Evolutionary conservation across 345 rosid species (phyloP).

Genomic region (Lumnitzera racemosa): DNA sequence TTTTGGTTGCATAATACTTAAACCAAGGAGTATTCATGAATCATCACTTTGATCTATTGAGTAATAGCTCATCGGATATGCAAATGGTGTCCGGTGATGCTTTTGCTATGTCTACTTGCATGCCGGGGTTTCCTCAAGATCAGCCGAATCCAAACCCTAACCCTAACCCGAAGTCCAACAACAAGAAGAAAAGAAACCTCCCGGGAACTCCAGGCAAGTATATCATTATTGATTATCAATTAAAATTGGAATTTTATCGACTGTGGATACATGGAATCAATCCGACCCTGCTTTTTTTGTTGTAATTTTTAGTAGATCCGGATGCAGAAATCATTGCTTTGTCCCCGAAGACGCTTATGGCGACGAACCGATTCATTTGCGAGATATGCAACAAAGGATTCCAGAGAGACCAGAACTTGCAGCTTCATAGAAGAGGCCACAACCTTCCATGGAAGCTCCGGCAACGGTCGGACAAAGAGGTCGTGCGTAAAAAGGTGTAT

Average conservation of each 20-base stretch:
- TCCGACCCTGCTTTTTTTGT: too few relatives aligned
- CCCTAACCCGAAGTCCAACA: conserved; percentile 51
- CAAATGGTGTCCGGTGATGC: conserved; percentile 48
- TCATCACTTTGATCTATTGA: too few relatives aligned
- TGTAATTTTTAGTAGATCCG: conserved; percentile 43
- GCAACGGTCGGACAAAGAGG: not conserved
- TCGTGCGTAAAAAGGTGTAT: not conserved
- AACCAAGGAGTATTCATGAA: too few relatives aligned
- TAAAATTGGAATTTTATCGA: too few relatives aligned
- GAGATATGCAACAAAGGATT: conserved; percentile 29
- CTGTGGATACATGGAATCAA: too few relatives aligned
- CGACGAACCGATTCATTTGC: conserved; percentile 70
- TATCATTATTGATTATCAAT: too few relatives aligned
- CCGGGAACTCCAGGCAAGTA: too few relatives aligned
- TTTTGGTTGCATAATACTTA: too few relatives aligned
- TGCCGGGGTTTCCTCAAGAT: conserved; percentile 36
- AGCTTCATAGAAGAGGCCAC: conserved; percentile 2
- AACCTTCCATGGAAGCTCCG: conserved; percentile 1
- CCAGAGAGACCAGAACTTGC: conserved; percentile 1
- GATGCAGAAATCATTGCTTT: conserved; percentile 89
- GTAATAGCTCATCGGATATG: too few relatives aligned
- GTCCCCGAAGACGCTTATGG: conserved; percentile 79
- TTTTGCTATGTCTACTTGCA: conserved; percentile 40
- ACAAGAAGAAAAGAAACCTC: conserved; percentile 23
- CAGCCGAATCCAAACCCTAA: conserved; percentile 47